These are phyloP conservation scores for Benincasa hispida DNA, from an alignment of 306 rosid species.

Conservation along the genomic window DNA sequence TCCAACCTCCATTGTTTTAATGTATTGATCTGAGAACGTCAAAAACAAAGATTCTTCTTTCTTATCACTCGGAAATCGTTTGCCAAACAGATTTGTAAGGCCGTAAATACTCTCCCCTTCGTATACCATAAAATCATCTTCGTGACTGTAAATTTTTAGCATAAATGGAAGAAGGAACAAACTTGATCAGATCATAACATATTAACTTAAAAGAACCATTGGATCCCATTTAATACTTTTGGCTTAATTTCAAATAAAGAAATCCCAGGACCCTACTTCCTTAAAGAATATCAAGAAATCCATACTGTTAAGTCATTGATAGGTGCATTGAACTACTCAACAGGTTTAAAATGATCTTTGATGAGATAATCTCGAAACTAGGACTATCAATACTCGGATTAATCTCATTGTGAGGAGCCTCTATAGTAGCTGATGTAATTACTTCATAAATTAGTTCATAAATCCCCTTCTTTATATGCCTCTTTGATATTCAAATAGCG, in stretches of 20 bases:
- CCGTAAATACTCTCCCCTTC: neutral
- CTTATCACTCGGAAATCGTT: neutral
- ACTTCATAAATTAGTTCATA: neutral
- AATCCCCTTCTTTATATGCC: neutral
- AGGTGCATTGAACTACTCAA: neutral
- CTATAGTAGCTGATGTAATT: neutral
- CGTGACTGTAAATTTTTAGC: neutral
- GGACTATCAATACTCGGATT: neutral
- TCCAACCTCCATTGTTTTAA: neutral
- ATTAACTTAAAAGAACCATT: neutral
- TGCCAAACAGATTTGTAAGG: neutral
- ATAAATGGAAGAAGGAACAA: neutral
- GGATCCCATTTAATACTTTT: neutral
- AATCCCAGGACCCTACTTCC: neutral
- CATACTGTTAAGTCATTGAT: neutral
- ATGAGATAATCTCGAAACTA: neutral
- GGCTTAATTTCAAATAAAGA: neutral
- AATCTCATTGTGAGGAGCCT: neutral
- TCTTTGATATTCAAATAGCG: neutral
- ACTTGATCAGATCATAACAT: neutral
- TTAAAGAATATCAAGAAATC: neutral
- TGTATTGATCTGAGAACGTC: neutral
- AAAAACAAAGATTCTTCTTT: neutral
- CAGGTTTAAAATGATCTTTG: neutral
- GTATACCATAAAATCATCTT: neutral